Evolutionary conservation across 2,329 filamentous ascomycete species (phyloP), one percentile per base, ranked within the genome.

Genomic region (Xenosphaeropsis pyriputrescens): DNA sequence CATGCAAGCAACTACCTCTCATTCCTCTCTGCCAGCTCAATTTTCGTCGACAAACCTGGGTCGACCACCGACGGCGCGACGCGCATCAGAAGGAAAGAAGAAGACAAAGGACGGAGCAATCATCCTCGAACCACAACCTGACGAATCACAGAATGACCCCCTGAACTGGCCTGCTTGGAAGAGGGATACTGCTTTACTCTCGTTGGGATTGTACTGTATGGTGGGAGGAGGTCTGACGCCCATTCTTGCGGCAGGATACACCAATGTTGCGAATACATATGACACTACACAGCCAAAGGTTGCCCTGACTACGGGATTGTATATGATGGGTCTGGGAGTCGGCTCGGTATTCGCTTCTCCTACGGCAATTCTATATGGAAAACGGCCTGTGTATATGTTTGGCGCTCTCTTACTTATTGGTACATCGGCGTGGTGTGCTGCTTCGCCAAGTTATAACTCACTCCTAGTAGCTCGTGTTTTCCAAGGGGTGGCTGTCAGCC

Each of bases 221-320:
- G 60, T 95, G 14, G 89, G 89, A 39, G 89, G 89, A 31, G 89
- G 89, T 32, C 93, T 93, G 65, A 95, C 88, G 0, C 83, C 91
- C 0, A 65, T 95, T 19, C 68, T 96, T 14, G 88, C 89, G 0
- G 89, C 91, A 8, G 89, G 86, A 11, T 96, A 95, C 62, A 78
- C 76, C 22, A 65, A 93, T 32, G 81, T 96, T 11, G 79, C 86
- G 2, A 45, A 66, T 1, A 70, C 68, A 2, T 79, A 81, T 52
- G 43, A 69, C 42, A 72, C 94, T 16, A 66, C 72, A 0, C 74
- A 82, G 13, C 72, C 85, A 19, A 60, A 71, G 37, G 85, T 95
- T 4, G 79, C 89, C 2, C 66, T 93, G 40, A 96, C 89, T 0
- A 94, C 88, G 0, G 88, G 88, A 1, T 62, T 95, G 12, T 95